Evolutionary conservation across 2,329 filamentous ascomycete species (phyloP), one percentile per base, ranked within the genome.

Genomic region (Achaetomium macrosporum): DNA sequence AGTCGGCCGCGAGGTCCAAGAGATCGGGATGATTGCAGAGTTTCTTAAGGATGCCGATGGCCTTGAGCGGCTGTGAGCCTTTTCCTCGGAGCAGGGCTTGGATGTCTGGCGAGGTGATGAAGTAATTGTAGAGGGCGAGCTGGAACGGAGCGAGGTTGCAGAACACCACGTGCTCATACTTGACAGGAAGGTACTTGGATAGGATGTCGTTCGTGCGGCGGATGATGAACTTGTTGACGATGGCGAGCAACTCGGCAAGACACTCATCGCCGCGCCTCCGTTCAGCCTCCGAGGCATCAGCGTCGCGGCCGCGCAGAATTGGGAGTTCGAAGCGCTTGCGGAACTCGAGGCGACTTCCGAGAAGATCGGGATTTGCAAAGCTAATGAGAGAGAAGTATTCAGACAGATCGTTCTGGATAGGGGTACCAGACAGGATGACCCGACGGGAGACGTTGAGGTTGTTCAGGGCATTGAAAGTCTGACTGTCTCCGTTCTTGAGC

Each of bases 161-260:
- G 72, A 99, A 99, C 1, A 99, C 93, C 30, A 99, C 93, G 67
- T 99, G 93, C 70, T 99, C 93, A 70, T 99, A 99, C 74, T 99
- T 99, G 74, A 97, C 85, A 0, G 93, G 93, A 54, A 99, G 73
- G 66, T 99, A 99, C 69, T 99, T 99, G 47, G 92, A 96, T 20
- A 99, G 73, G 57, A 99, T 95, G 65, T 99, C 93, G 77, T 99
- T 99, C 4, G 92, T 96, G 53, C 93, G 85, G 55, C 93, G 87
- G 63, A 99, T 99, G 67, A 99, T 95, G 72, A 99, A 99, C 65
- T 95, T 96, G 73, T 97, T 99, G 66, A 99, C 93, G 42, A 95
- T 75, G 2, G 76, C 76, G 3, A 96, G 81, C 13, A 99, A 79
- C 64, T 96, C 92, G 4, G 78, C 76, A 17, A 96, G 80, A 48